A percentile compares a stretch with the other conserved stretches of the same genome.
Evolutionary conservation across 345 rosid genomes (phyloP).

Genomic region (Nasturtium officinale): DNA sequence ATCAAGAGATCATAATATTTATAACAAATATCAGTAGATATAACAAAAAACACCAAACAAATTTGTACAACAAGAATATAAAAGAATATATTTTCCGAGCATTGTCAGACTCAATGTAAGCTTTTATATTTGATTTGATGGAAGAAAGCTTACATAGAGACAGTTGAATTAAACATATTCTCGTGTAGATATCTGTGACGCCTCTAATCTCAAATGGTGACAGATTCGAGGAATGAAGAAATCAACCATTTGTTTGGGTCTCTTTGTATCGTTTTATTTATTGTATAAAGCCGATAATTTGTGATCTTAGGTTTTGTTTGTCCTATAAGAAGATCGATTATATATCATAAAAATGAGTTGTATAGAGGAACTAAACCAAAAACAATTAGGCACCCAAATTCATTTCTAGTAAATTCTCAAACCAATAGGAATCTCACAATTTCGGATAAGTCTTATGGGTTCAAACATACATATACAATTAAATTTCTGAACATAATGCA

Average conservation of each 20-base stretch:
- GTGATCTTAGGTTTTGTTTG: neutral
- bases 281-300: neutral
- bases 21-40: neutral
- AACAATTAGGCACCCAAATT: neutral
- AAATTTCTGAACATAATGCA: neutral
- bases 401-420: neutral
- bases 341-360: neutral
- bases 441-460: neutral
- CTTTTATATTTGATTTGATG: conserved; percentile 41
- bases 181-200: conserved; percentile 17
- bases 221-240: conserved; percentile 19
- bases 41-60: conserved; percentile 21
- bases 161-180: conserved; percentile 34
- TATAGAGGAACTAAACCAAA: neutral
- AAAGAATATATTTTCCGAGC: conserved; percentile 19
- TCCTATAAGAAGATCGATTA: neutral
- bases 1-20: neutral
- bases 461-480: no score
- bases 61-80: conserved; percentile 27
- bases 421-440: neutral
- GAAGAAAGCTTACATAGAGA: conserved; percentile 36
- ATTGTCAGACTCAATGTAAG: conserved; percentile 34
- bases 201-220: conserved; percentile 30
- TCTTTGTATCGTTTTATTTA: neutral
- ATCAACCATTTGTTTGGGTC: conserved; percentile 15